These are phyloP conservation scores for Taphrina wiesneri DNA, from an alignment of 1,139 yeast species.

Conservation along the genomic window DNA sequence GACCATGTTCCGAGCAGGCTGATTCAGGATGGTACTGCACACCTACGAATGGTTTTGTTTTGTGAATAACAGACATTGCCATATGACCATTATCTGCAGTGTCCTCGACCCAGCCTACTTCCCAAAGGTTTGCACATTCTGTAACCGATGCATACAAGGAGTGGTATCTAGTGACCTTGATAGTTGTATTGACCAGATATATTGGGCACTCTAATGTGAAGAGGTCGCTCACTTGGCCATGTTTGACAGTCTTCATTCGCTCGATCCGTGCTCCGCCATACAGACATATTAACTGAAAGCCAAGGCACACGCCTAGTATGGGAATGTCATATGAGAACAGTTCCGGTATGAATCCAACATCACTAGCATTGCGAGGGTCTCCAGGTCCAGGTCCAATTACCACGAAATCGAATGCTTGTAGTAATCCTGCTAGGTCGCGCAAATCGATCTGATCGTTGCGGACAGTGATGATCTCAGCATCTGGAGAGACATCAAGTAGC, in stretches of 20 bases:
- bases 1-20: slow-evolving; percentile 74
- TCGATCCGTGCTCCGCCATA: slow-evolving; percentile 62
- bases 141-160: slow-evolving; percentile 63
- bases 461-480: slow-evolving; percentile 62
- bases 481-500: slow-evolving; percentile 53
- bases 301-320: slow-evolving; percentile 86
- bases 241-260: slow-evolving; percentile 63
- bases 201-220: slow-evolving; percentile 71
- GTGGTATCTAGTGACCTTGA: slow-evolving; percentile 79
- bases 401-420: slow-evolving; percentile 66
- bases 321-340: slow-evolving; percentile 58
- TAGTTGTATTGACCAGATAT: not conserved
- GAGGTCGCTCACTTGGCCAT: slow-evolving; percentile 77
- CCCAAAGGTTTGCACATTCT: slow-evolving; percentile 34
- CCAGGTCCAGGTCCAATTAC: slow-evolving; percentile 99
- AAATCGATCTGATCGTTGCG: slow-evolving; percentile 69
- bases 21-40: slow-evolving; percentile 99
- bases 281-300: slow-evolving; percentile 79
- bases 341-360: slow-evolving; percentile 73
- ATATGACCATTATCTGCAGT: slow-evolving; percentile 44
- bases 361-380: slow-evolving; percentile 63
- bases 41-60: slow-evolving; percentile 70
- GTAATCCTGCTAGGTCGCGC: slow-evolving; percentile 47
- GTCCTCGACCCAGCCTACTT: slow-evolving; percentile 35
- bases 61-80: slow-evolving; percentile 78